Percentiles rank a stretch among this genome's conserved stretches.
These are phyloP conservation scores for Solanum microdontum DNA, from an alignment of 257 asterid species.

Conservation along the genomic window DNA sequence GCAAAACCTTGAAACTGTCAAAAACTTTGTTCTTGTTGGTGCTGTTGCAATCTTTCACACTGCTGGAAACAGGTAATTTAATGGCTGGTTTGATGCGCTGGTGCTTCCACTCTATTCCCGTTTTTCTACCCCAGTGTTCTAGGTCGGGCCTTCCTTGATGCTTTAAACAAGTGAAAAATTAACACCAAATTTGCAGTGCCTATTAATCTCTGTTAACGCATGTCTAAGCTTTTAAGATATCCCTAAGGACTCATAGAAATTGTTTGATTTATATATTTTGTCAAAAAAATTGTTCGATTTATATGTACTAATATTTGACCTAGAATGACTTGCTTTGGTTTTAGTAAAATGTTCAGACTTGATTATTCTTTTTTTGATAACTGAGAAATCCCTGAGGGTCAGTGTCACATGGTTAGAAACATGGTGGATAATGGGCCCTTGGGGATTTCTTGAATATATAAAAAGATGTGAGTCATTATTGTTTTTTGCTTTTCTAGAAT, in stretches of 20 bases:
- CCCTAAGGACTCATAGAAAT: neutral
- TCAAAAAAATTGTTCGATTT: neutral
- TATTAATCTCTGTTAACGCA: neutral
- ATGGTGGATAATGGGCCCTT: neutral
- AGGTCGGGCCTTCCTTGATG: neutral
- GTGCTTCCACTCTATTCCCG: neutral
- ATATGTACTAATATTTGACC: neutral
- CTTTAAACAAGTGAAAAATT: neutral
- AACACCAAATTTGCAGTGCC: neutral
- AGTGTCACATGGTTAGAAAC: neutral
- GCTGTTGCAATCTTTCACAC: constrained; percentile 47
- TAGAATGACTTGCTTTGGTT: neutral
- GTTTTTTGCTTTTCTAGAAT: neutral
- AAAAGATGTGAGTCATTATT: neutral
- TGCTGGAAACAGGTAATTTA: constrained; percentile 44
- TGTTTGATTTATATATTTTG: neutral
- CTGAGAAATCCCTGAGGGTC: neutral
- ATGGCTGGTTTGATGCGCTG: neutral
- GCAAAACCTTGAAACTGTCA: constrained; percentile 48
- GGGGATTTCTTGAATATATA: neutral
- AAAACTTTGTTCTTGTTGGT: constrained; percentile 57
- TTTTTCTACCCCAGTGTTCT: neutral
- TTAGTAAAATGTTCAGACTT: neutral
- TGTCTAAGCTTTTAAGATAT: neutral
- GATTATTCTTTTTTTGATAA: neutral